phyloP scores from a whole-genome alignment of 2,329 filamentous ascomycete genomes.

The Aspergillus ibericus region DNA sequence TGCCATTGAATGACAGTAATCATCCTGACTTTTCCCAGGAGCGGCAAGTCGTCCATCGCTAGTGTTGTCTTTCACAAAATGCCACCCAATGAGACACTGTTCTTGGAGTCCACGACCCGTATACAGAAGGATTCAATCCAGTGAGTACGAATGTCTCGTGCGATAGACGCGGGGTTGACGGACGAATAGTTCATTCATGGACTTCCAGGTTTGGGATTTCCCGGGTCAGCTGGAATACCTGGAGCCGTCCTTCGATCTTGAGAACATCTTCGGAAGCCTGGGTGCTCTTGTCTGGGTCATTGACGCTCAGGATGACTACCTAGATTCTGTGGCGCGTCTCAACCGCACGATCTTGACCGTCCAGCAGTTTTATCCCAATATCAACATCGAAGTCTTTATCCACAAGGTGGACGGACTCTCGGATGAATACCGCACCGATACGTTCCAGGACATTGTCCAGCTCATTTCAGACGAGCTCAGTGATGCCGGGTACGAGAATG shows the following conservation, averaged over 20 bases:
- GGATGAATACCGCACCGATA: conserved; percentile 94
- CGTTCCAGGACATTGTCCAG: conserved; percentile 94
- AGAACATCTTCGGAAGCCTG: conserved; percentile 90
- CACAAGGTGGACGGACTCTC: conserved; percentile 98
- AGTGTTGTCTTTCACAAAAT: conserved; percentile 99
- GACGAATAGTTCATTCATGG: conserved; percentile 85
- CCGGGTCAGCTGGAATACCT: conserved; percentile 93
- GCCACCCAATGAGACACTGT: conserved; percentile 91
- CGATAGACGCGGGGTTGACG: not conserved
- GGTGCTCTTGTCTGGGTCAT: conserved; percentile 98
- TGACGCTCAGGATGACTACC: conserved; percentile 96
- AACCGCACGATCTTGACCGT: conserved; percentile 88
- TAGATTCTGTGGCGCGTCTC: conserved; percentile 82
- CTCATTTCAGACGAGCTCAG: conserved; percentile 94
- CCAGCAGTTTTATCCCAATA: conserved; percentile 83
- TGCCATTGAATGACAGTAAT: no score
- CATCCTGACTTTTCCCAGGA: conserved; percentile 57
- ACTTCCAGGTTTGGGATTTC: conserved; percentile 98
- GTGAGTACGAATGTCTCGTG: conserved; percentile 55
- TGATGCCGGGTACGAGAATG: conserved; percentile 89
- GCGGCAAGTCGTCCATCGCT: conserved; percentile 96
- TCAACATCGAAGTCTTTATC: conserved; percentile 98
- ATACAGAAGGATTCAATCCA: conserved; percentile 96
- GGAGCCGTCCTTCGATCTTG: conserved; percentile 84
- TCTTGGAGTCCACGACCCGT: conserved; percentile 88